Evolutionary conservation across 352 stramenopile species (phyloP), one percentile per base, ranked within the genome.

Genomic region (Peronospora tabacina): DNA sequence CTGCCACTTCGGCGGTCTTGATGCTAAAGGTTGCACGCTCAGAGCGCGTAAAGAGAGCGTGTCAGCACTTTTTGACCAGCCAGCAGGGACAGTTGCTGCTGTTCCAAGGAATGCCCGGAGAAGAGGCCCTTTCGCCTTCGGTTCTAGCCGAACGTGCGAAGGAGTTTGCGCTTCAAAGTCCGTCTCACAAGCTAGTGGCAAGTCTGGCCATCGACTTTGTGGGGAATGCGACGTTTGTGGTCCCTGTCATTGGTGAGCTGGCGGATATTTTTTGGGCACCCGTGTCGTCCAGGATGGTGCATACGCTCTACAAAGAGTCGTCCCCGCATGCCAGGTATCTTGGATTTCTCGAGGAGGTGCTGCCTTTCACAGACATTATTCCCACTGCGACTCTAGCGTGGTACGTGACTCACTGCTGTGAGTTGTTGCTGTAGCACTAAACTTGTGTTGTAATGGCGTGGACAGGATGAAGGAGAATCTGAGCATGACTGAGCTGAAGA

Each of bases 301-400:
- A 88, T 24, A 77, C 72, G 11, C 81, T 98, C 68, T 98, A 98
- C 59, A 83, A 88, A 42, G 63, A 87, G 6, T 85, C 78, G 7
- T 82, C 68, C 30, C 88, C 87, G 7, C 86, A 72, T 36, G 65
- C 84, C 30, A 96, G 95, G 58, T 96, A 97, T 52, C 37, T 97
- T 22, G 72, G 66, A 3, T 82, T 89, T 47, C 13, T 90, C 2
- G 81, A 93, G 36, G 81, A 95, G 49, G 10, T 92, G 12, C 55
- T 98, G 40, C 94, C 94, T 1, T 98, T 98, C 69, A 98, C 94
- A 10, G 94, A 98, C 63, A 76, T 96, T 30, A 85, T 98, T 35
- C 94, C 94, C 9, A 95, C 85, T n/a, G 94, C 92, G 8, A 97
- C 87, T 1, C 50, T 98, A 29, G 90, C 87, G 9, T 98, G 92